These are phyloP conservation scores for Apiospora rasikravindrae DNA, from an alignment of 2,329 filamentous ascomycete genomes.

Conservation along the genomic window DNA sequence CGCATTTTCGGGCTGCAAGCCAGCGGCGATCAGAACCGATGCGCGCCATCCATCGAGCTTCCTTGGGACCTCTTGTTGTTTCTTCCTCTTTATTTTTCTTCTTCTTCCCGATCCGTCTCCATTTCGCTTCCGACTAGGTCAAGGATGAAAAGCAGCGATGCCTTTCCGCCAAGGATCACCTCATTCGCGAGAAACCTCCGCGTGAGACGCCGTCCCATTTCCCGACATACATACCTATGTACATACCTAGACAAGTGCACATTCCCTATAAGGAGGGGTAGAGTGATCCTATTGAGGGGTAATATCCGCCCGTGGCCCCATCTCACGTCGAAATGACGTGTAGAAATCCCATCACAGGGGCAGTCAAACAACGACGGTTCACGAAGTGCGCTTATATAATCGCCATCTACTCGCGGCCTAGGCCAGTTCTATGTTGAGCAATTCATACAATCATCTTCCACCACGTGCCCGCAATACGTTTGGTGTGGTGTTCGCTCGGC, in stretches of 20 bases:
- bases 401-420: neutral
- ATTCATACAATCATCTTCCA: conserved; percentile 2
- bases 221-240: neutral
- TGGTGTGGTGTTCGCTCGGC: neutral
- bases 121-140: too few relatives aligned
- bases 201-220: neutral
- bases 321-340: conserved; percentile 10
- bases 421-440: neutral
- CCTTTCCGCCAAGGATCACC: neutral
- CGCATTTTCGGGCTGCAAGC: conserved; percentile 4
- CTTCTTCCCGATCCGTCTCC: neutral
- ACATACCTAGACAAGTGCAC: neutral
- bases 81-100: neutral
- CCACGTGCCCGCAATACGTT: neutral
- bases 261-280: neutral
- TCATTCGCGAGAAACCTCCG: neutral
- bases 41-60: neutral
- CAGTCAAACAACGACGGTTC: neutral
- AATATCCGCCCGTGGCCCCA: conserved; percentile 9
- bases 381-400: neutral
- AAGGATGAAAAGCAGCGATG: neutral
- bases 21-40: neutral
- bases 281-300: neutral
- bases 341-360: neutral
- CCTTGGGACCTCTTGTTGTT: neutral